These are phyloP conservation scores for Sergeia podlipaevii DNA, from an alignment of 208 protist species.

Conservation along the genomic window DNA sequence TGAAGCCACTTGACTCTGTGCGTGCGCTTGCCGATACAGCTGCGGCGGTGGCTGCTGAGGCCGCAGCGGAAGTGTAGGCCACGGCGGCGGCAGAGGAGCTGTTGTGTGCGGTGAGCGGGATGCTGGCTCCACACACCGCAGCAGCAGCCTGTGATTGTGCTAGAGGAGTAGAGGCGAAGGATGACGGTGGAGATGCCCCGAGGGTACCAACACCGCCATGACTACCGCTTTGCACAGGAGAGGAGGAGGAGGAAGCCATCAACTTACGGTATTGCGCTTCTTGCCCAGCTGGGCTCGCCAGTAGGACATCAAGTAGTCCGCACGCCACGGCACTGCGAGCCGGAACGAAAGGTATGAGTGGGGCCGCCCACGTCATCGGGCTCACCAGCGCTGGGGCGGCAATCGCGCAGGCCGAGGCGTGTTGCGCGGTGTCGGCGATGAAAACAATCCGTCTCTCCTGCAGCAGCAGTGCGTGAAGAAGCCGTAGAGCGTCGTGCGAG, in stretches of 20 bases:
- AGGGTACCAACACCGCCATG: too few species aligned
- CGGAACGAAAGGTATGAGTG: conserved; percentile 58
- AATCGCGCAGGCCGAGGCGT: conserved; percentile 74
- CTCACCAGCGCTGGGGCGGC: conserved; percentile 46
- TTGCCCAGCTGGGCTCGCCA: conserved; percentile 9
- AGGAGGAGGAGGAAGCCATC: too few species aligned
- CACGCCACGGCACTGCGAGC: conserved; percentile 9
- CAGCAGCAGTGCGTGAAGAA: conserved; percentile 63
- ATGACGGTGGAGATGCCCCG: too few species aligned
- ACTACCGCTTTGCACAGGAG: too few species aligned
- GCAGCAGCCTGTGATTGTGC: background rate
- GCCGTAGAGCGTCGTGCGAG: conserved; percentile 53
- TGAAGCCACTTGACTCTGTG: conserved; percentile 30
- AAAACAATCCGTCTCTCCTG: conserved; percentile 60
- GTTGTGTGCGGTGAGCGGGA: background rate
- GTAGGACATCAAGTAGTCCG: conserved; percentile 19
- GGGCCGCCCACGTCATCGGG: conserved; percentile 53
- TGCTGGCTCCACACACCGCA: background rate
- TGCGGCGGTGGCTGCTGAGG: conserved; percentile 2
- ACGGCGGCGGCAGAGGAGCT: background rate
- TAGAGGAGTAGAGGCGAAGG: too few species aligned
- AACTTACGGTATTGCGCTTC: conserved; percentile 2
- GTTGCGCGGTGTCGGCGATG: conserved; percentile 66
- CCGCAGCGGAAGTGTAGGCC: too few species aligned
- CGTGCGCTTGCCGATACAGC: background rate